phyloP scores from a whole-genome alignment of 2,329 filamentous ascomycete genomes.

The Colletotrichum spinosum region DNA sequence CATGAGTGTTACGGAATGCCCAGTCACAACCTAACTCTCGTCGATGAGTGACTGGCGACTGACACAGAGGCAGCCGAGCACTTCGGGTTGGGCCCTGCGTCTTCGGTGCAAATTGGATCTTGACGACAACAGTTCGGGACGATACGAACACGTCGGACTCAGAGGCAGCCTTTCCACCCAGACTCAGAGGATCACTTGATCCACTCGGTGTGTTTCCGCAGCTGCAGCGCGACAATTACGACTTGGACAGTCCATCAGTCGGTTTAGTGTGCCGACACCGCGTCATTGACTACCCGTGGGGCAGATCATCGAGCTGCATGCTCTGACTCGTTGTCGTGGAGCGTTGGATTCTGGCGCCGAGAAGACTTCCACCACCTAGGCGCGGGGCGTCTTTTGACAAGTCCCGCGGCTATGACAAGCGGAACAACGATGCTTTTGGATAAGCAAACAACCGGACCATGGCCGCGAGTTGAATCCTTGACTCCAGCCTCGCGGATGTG shows the following conservation, averaged over 20 bases:
- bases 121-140: neutral
- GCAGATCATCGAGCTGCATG: constrained; percentile 9
- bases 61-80: neutral
- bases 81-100: too few relatives aligned
- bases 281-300: constrained; percentile 15
- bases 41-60: neutral
- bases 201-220: neutral
- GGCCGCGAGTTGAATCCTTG: too few relatives aligned
- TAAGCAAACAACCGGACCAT: constrained; percentile 3
- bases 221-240: too few relatives aligned
- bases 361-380: too few relatives aligned
- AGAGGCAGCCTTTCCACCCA: neutral
- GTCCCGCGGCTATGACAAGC: too few relatives aligned
- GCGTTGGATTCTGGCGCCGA: too few relatives aligned
- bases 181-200: constrained; percentile 5
- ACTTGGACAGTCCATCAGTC: neutral
- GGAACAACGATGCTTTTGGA: neutral
- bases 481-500: too few relatives aligned
- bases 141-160: neutral
- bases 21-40: neutral
- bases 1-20: neutral
- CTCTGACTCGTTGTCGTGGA: too few relatives aligned
- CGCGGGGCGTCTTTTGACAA: too few relatives aligned
- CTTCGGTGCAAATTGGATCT: too few relatives aligned
- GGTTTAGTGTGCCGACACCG: neutral